Evolutionary conservation across 306 rosid genomes (phyloP), one percentile per base, ranked within the genome.

Genomic region (Trifolium fragiferum): DNA sequence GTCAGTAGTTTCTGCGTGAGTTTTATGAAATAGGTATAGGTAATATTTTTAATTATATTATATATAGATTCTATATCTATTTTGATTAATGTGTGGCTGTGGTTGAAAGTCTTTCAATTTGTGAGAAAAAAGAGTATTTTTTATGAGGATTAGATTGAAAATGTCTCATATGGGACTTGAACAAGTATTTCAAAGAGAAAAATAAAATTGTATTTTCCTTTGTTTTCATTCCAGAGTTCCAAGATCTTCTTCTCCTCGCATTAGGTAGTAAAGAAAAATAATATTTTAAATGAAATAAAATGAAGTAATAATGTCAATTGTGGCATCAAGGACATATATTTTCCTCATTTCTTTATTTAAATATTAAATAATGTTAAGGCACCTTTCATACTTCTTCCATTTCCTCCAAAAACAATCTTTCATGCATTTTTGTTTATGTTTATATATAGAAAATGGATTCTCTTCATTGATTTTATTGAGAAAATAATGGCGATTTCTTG

Each of bases 291-390:
- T 46, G 7, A 8, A 32, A 62, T 32, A 14, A 63, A 63, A 27
- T 27, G 40, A 75, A 37, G 35, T 10, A 64, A 64, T 53, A 70
- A 35, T 53, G 20, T 23, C 20, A 21, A 54, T 53, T 62, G 21
- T 64, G 18, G 65, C 11, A 23, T 33, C 30, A 62, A 61, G 10
- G n/a, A 70, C 27, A 15, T n/a, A 70, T 53, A 37, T 12, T 55
- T 32, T 35, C 18, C 2, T 16, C 68, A 47, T 74, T 61, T 46
- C 21, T 62, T 19, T 62, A 62, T 62, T 13, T 49, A 18, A 41
- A 25, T 55, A 53, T 37, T 54, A 53, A 38, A 51, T 16, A 16
- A 20, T 23, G 33, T 44, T 23, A 37, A 75, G 9, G 72, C 21
- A 44, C 10, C 41, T 53, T 54, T 55, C 58, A 20, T 74, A 19